Evolutionary conservation across 129 eudicot genomes (phyloP), one percentile per base, ranked within the genome.

Genomic region (Solidago caesia): DNA sequence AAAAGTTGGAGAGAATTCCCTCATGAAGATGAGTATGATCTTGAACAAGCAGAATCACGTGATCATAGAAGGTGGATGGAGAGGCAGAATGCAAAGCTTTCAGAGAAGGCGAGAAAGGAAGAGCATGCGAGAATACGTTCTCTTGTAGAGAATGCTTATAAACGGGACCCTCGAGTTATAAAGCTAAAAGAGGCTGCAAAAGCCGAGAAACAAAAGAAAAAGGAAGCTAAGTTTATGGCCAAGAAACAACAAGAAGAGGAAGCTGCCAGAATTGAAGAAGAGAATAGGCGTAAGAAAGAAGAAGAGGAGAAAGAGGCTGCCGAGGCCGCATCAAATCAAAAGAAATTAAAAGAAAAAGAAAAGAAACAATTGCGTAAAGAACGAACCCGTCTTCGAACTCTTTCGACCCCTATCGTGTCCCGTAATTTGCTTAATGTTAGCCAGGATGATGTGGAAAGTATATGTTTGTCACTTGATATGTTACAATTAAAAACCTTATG

Each of bases 11-110:
- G 97, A 73, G 97, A 92, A 62, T 94, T 94, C 44, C 96, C 99
- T 5, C 88, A 89, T 85, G 96, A 81, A 16, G 99, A 94, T 55
- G 99, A 94, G 72, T 91, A 80, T 87, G 99, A 94, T 67, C 89
- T 94, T 59, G 99, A 94, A 84, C 94, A 88, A 82, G 97, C 99
- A 4, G 99, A 94, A 81, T 94, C 99, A 25, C 97, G 99, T 73
- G 99, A 94, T 39, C 97, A 94, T 63, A 91, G 76, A 75, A 85
- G 99, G 81, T 94, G 99, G 99, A 94, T 94, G 99, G 99, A 94
- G 74, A 87, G 99, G 77, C 99, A 94, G 81, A 94, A 94, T 51
- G 91, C 94, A 8, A 94, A 94, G 79, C 86, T 87, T 13, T 67
- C 91, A 2, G 99, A 94, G 79, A 94, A 91, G 80, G 96, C 99